Percentiles rank a stretch among this genome's conserved stretches.
Conservation (phyloP, 257 asterid genomes). For the Nicotiana undulata region DNA sequence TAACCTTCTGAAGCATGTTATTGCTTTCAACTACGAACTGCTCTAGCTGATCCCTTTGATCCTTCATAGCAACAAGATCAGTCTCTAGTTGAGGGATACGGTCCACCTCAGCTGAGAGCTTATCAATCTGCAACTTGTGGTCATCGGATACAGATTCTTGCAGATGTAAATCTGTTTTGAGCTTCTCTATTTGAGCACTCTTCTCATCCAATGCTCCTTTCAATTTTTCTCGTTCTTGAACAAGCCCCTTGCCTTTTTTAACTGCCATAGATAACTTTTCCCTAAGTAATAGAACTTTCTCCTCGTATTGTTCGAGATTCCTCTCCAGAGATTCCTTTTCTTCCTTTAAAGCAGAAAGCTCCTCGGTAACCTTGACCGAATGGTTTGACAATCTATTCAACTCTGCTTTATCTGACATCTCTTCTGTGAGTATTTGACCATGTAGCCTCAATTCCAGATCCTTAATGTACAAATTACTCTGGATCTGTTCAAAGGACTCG, state of each 20-base stretch:
- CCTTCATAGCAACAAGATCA: constrained; percentile 42
- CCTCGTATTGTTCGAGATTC: constrained; percentile 68
- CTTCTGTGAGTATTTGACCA: constrained; percentile 56
- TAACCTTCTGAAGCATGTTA: constrained; percentile 49
- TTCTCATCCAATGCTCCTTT: constrained; percentile 58
- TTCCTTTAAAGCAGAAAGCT: constrained; percentile 39
- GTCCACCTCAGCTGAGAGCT: constrained; percentile 49
- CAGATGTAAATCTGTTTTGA: constrained; percentile 58
- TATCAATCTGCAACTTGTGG: constrained; percentile 49
- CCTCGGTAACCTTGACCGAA: constrained; percentile 35
- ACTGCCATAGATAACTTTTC: constrained; percentile 93
- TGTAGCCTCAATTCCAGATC: constrained; percentile 54
- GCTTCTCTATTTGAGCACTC: constrained; percentile 54
- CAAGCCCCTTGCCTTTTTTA: constrained; percentile 92
- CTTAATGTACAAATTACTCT: constrained; percentile 53
- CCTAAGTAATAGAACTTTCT: constrained; percentile 59
- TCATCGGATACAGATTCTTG: constrained; percentile 32
- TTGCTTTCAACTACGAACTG: constrained; percentile 66
- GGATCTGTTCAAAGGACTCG: constrained; percentile 45
- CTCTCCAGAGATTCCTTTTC: constrained; percentile 52
- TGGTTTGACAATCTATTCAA: constrained; percentile 40
- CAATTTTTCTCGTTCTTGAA: constrained; percentile 85
- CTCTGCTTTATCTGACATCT: constrained; percentile 35
- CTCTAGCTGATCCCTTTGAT: constrained; percentile 55
- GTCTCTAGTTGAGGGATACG: constrained; percentile 51